These are phyloP conservation scores for Calonectria ilicicola DNA, from an alignment of 2,329 filamentous ascomycete genomes.

Conservation along the genomic window DNA sequence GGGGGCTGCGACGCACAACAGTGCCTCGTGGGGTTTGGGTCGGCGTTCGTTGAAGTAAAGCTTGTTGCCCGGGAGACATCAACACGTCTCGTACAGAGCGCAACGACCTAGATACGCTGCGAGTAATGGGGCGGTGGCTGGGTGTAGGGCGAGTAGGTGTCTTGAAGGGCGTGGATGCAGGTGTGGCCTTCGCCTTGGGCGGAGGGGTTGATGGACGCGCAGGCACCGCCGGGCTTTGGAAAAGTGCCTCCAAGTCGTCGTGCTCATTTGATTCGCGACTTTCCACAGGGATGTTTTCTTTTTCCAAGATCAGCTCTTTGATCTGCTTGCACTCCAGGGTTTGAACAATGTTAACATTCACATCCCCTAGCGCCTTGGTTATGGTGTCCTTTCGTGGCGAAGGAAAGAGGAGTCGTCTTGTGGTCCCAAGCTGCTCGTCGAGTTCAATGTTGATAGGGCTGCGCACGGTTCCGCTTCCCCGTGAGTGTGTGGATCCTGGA, in stretches of 20 bases:
- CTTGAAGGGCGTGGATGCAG: conserved; percentile 64
- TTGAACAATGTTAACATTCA: conserved; percentile 65
- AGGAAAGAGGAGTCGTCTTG: conserved; percentile 80
- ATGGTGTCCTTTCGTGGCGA: conserved; percentile 77
- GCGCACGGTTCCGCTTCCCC: conserved; percentile 65
- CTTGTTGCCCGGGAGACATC: conserved; percentile 57
- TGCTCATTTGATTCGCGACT: conserved; percentile 47
- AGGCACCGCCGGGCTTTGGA: conserved; percentile 65
- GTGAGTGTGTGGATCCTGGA: conserved; percentile 64
- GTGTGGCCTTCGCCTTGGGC: conserved; percentile 55
- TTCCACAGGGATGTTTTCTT: conserved; percentile 61
- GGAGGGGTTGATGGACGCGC: conserved; percentile 64
- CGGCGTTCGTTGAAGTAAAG: conserved; percentile 62
- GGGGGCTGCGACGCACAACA: conserved; percentile 56
- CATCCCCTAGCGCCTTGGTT: conserved; percentile 71
- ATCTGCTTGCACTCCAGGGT: conserved; percentile 52
- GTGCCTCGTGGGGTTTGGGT: conserved; percentile 54
- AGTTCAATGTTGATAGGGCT: conserved; percentile 68
- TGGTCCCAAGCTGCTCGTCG: conserved; percentile 63
- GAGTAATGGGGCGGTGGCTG: conserved; percentile 70
- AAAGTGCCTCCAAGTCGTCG: conserved; percentile 73
- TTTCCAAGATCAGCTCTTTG: conserved; percentile 51
- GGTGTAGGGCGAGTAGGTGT: conserved; percentile 74
- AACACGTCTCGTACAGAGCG: conserved; percentile 56
- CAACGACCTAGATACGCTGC: conserved; percentile 69